Conservation (phyloP, 2,329 filamentous ascomycete genomes). For the Diaporthe longicolla region DNA sequence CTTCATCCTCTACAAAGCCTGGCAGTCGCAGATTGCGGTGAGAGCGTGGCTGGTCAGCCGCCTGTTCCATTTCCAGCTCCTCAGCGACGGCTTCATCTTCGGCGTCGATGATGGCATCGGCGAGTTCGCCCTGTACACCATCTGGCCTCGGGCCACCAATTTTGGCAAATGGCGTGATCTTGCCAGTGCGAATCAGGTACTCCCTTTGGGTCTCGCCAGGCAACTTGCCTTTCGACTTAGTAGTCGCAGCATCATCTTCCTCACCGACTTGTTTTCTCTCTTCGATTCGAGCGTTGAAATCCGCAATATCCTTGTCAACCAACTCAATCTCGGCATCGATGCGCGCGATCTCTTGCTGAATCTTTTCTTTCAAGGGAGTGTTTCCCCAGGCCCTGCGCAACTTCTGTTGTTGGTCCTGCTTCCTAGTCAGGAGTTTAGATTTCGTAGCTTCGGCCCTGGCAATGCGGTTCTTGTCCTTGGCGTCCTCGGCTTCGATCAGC, state of each 20-base stretch:
- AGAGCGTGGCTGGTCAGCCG: constrained; percentile 68
- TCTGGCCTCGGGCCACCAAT: constrained; percentile 75
- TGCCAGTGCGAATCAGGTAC: constrained; percentile 93
- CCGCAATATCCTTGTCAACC: constrained; percentile 79
- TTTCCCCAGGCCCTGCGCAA: constrained; percentile 61
- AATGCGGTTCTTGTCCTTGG: constrained; percentile 74
- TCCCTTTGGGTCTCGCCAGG: constrained; percentile 88
- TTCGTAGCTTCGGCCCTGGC: constrained; percentile 68
- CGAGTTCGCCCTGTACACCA: constrained; percentile 77
- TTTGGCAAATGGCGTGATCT: constrained; percentile 95
- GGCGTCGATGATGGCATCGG: constrained; percentile 84
- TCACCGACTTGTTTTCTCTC: constrained; percentile 74
- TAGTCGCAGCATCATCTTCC: constrained; percentile 57
- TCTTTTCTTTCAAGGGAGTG: constrained; percentile 67
- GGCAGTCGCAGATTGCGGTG: constrained; percentile 82
- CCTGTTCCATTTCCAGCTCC: constrained; percentile 59
- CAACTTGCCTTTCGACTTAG: constrained; percentile 70
- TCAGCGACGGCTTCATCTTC: constrained; percentile 78
- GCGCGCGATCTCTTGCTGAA: constrained; percentile 76
- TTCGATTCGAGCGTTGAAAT: constrained; percentile 86
- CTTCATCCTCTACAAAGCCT: constrained; percentile 72
- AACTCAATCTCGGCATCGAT: constrained; percentile 75
- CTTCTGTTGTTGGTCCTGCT: constrained; percentile 67
- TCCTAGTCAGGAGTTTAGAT: constrained; percentile 74
- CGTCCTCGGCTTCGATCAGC: constrained; percentile 73